These are phyloP conservation scores for Trypanosoma cruzi DNA, from an alignment of 208 protist species.

Conservation along the genomic window DNA sequence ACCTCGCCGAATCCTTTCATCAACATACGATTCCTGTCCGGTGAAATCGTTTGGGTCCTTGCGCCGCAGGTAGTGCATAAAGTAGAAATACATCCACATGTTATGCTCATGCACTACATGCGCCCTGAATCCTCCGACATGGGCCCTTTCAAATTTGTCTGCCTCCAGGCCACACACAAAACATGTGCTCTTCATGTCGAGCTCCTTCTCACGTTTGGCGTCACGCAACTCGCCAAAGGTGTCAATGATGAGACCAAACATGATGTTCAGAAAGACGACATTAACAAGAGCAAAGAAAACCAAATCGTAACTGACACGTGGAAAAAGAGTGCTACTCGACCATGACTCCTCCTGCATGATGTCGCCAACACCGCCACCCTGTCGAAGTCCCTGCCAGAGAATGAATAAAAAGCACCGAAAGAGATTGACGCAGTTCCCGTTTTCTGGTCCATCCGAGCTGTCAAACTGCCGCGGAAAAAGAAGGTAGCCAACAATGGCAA, in stretches of 20 bases:
- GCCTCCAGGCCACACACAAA: conserved; percentile 93
- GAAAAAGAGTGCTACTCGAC: conserved; percentile 42
- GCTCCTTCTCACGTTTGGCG: conserved; percentile 74
- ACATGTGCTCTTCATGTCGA: conserved; percentile 87
- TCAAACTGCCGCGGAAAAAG: conserved; percentile 60
- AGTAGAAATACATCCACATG: conserved; percentile 96
- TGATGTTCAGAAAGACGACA: conserved; percentile 94
- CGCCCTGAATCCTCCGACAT: conserved; percentile 70
- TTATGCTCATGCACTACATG: conserved; percentile 94
- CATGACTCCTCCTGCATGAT: conserved; percentile 73
- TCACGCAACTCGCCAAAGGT: conserved; percentile 92
- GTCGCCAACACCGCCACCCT: conserved; percentile 81
- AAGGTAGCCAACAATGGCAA: conserved; percentile 79
- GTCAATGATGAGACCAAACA: conserved; percentile 96
- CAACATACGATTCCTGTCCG: conserved; percentile 86
- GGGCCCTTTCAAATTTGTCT: conserved; percentile 73
- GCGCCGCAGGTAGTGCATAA: conserved; percentile 82
- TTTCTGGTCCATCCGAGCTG: conserved; percentile 36
- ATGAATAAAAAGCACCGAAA: conserved; percentile 79
- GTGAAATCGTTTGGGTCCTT: conserved; percentile 83
- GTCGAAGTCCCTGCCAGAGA: conserved; percentile 71
- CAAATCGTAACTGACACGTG: conserved; percentile 85
- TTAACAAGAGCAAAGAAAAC: conserved; percentile 94
- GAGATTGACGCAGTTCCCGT: conserved; percentile 64
- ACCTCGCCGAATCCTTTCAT: conserved; percentile 46